phyloP scores from a whole-genome alignment of 1,284 basidiomycete species.

The Ustilago hordei region DNA sequence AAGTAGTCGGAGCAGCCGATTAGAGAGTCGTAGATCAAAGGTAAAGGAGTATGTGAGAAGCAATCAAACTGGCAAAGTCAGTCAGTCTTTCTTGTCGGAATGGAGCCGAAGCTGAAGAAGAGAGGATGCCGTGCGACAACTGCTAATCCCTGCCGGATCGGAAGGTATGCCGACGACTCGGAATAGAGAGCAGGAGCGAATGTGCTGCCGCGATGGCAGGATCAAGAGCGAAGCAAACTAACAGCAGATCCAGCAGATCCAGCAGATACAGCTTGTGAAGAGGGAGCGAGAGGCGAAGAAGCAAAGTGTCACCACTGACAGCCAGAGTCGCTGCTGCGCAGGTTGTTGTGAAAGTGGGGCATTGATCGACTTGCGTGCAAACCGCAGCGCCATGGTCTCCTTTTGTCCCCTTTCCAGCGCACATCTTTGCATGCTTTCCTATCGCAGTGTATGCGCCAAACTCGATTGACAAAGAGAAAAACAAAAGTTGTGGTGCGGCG shows the following conservation, averaged over 20 bases:
- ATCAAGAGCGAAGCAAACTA: neutral
- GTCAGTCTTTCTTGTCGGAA: conserved; percentile 2
- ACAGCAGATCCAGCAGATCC: neutral
- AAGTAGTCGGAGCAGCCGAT: neutral
- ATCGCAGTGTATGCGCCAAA: neutral
- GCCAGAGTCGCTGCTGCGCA: neutral
- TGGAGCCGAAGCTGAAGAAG: neutral
- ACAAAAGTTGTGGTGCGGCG: neutral
- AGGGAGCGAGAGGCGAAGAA: neutral
- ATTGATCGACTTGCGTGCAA: neutral
- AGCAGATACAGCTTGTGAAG: neutral
- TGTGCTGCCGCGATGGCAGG: neutral
- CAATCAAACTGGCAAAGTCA: neutral
- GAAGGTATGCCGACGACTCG: no score
- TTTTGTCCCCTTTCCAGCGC: neutral
- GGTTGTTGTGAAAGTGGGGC: neutral
- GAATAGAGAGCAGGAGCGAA: neutral
- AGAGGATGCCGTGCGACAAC: neutral
- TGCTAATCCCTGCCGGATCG: no score
- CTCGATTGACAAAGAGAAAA: neutral
- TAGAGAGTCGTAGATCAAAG: neutral
- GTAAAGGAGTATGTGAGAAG: neutral
- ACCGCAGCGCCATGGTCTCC: neutral
- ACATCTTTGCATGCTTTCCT: neutral
- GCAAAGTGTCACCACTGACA: neutral